A percentile compares a stretch with the other conserved stretches of the same genome.
These are phyloP conservation scores for Nepenthes mirabilis DNA, from an alignment of 148 eudicot species.

Conservation along the genomic window DNA sequence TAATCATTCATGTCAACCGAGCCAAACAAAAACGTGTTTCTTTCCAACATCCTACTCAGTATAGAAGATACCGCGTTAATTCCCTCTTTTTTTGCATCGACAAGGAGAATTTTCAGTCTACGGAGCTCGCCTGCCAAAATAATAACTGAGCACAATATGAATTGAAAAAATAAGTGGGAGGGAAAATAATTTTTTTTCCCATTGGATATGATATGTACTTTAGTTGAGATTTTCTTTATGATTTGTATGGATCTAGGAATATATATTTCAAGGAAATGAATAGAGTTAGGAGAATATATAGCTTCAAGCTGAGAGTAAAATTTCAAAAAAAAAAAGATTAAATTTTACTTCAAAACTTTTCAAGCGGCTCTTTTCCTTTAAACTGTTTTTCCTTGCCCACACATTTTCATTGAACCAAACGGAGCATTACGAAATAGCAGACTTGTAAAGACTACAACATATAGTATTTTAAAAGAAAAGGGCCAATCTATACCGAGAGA, in stretches of 20 bases:
- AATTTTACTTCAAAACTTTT: too few species aligned
- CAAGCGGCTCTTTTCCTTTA: too few species aligned
- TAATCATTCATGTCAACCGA: conserved; percentile 44
- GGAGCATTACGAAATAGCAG: background rate
- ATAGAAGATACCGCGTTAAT: conserved; percentile 39
- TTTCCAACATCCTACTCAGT: conserved; percentile 58
- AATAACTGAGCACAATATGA: background rate
- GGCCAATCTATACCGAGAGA: conserved; percentile 45
- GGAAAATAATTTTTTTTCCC: background rate
- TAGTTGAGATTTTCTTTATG: too few species aligned
- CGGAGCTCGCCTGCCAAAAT: conserved; percentile 48
- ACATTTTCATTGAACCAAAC: background rate
- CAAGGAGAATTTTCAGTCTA: conserved; percentile 38
- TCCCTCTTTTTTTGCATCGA: conserved; percentile 39
- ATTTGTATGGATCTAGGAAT: too few species aligned
- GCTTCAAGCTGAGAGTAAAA: too few species aligned
- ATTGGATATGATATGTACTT: too few species aligned
- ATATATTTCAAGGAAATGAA: too few species aligned
- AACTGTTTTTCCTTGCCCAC: too few species aligned
- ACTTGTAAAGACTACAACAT: background rate
- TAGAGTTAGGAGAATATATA: too few species aligned
- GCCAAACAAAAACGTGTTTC: conserved; percentile 60
- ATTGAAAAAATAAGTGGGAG: background rate
- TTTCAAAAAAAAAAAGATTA: too few species aligned
- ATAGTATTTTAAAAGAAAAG: conserved; percentile 2